Conservation (phyloP, 2,329 filamentous ascomycete genomes). For the Ascochyta koolunga region DNA sequence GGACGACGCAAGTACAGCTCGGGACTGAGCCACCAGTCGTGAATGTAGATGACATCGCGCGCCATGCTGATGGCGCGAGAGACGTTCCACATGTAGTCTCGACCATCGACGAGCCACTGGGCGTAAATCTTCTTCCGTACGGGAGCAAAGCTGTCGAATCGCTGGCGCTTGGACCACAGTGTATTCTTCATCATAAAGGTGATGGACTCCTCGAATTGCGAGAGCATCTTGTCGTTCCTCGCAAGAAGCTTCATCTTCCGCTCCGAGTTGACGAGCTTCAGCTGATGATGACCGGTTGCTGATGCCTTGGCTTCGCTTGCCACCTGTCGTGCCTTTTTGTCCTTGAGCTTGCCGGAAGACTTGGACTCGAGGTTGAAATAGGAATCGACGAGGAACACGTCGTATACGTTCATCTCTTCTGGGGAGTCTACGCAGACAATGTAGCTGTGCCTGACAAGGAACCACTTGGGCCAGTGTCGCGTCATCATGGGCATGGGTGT, state of each 20-base stretch:
- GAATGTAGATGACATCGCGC: constrained; percentile 96
- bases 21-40: constrained; percentile 98
- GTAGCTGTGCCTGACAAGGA: constrained; percentile 96
- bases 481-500: constrained; percentile 79
- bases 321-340: constrained; percentile 64
- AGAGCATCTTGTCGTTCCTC: constrained; percentile 84
- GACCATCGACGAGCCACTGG: constrained; percentile 94
- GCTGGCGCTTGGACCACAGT: constrained; percentile 79
- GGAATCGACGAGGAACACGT: constrained; percentile 95
- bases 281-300: constrained; percentile 76
- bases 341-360: constrained; percentile 53
- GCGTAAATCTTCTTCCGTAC: constrained; percentile 86
- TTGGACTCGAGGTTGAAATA: constrained; percentile 84
- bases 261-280: constrained; percentile 90
- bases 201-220: constrained; percentile 94
- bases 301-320: constrained; percentile 69
- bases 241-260: constrained; percentile 90
- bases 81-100: constrained; percentile 99
- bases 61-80: constrained; percentile 96
- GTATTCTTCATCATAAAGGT: constrained; percentile 82
- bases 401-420: constrained; percentile 98
- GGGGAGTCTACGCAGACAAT: constrained; percentile 98
- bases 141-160: constrained; percentile 93
- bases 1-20: constrained; percentile 94
- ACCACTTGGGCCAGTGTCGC: constrained; percentile 93